Evolutionary conservation across 2,329 filamentous ascomycete genomes (phyloP).

Genomic region (Fusarium sp.): DNA sequence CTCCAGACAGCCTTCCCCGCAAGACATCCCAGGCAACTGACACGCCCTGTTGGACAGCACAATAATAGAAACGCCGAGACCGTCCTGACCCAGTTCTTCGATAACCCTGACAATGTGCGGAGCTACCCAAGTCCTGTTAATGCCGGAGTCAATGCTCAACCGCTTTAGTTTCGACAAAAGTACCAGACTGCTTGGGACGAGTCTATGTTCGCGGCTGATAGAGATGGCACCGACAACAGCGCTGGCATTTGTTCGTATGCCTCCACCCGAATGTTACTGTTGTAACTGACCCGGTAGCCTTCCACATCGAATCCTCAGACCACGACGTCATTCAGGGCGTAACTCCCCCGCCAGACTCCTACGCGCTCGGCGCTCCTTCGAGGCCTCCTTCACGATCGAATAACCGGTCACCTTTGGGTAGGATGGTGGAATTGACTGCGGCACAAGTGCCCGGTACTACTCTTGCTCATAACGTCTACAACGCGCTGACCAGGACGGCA

Average conservation of each 20-base stretch:
- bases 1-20: not conserved
- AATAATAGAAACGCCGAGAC: constrained; percentile 60
- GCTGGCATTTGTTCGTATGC: constrained; percentile 58
- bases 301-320: constrained; percentile 67
- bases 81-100: constrained; percentile 65
- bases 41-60: constrained; percentile 38
- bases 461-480: constrained; percentile 29
- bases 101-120: constrained; percentile 55
- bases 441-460: constrained; percentile 56
- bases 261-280: not conserved
- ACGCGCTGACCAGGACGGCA: constrained; percentile 46
- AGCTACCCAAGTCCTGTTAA: not conserved
- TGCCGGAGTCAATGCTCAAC: constrained; percentile 27
- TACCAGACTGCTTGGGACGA: constrained; percentile 67
- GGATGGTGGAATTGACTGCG: constrained; percentile 61
- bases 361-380: constrained; percentile 63
- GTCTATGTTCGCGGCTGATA: constrained; percentile 61
- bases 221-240: constrained; percentile 61
- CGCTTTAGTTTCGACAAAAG: constrained; percentile 57
- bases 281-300: constrained; percentile 56
- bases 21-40: constrained; percentile 15
- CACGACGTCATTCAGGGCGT: constrained; percentile 57
- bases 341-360: constrained; percentile 55
- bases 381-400: constrained; percentile 72
- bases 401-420: constrained; percentile 67